Percentiles rank a stretch among this genome's conserved stretches.
Evolutionary conservation across 2,329 filamentous ascomycete genomes (phyloP).

Genomic region (Clonostachys byssicola): DNA sequence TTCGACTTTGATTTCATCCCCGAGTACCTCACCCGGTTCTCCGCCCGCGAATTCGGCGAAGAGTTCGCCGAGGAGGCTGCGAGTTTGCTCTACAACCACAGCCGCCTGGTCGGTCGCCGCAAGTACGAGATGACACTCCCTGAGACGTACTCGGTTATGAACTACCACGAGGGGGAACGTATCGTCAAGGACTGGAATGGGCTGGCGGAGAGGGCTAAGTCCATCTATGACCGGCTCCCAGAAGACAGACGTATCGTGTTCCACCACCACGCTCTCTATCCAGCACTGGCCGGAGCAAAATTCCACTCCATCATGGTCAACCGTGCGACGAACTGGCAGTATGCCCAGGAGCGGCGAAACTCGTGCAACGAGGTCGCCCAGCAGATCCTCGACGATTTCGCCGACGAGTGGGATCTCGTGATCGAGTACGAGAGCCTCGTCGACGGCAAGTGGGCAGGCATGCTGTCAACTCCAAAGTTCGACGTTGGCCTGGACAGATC

Average conservation of each 20-base stretch:
- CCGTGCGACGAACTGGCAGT: conserved; percentile 39
- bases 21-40: conserved; percentile 39
- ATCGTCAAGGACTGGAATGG: conserved; percentile 45
- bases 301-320: conserved; percentile 50
- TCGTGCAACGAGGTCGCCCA: conserved; percentile 29
- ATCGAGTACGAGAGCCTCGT: conserved; percentile 35
- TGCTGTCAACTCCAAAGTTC: conserved; percentile 34
- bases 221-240: conserved; percentile 38
- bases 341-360: conserved; percentile 38
- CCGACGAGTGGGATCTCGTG: conserved; percentile 34
- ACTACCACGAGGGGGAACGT: conserved; percentile 54
- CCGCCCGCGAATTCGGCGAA: conserved; percentile 40
- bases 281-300: conserved; percentile 49
- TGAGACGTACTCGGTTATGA: conserved; percentile 22
- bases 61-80: conserved; percentile 37
- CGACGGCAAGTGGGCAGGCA: conserved; percentile 30
- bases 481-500: conserved; percentile 43
- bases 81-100: conserved; percentile 41
- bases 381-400: conserved; percentile 29
- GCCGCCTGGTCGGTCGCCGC: conserved; percentile 23
- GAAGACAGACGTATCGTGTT: conserved; percentile 37
- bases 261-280: conserved; percentile 56
- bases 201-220: conserved; percentile 21
- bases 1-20: conserved; percentile 29
- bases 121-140: conserved; percentile 26